Conservation (phyloP, 768 basidiomycete genomes). For the Leccinum barrowsii region DNA sequence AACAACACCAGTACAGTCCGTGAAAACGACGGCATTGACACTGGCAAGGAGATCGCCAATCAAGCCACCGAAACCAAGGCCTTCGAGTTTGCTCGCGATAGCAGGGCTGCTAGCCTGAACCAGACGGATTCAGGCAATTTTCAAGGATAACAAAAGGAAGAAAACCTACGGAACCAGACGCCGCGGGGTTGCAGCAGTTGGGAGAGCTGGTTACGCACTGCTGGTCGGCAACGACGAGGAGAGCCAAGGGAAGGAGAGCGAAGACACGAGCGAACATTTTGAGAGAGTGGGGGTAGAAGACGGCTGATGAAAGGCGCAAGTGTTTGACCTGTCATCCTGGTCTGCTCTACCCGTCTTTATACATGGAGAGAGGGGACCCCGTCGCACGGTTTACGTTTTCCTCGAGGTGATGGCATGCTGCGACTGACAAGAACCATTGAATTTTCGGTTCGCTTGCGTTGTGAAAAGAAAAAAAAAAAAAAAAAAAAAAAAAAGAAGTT, state of each 20-base stretch:
- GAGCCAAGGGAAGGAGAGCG: constrained; percentile 16
- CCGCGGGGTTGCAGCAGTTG: constrained; percentile 12
- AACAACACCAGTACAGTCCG: not conserved
- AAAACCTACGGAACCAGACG: not conserved
- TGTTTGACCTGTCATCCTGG: not conserved
- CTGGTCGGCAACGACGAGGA: constrained; percentile 8
- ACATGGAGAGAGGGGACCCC: not conserved
- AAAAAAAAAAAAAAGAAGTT: too few species aligned
- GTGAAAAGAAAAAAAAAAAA: too few species aligned
- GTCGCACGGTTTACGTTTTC: not conserved
- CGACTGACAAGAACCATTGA: too few species aligned
- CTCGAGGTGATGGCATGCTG: not conserved
- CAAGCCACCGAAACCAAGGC: not conserved
- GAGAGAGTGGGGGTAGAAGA: not conserved
- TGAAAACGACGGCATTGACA: not conserved
- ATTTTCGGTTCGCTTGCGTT: too few species aligned
- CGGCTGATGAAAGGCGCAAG: not conserved
- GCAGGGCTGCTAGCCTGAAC: too few species aligned
- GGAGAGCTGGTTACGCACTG: constrained; percentile 10
- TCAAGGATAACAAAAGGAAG: not conserved
- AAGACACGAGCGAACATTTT: constrained; percentile 8
- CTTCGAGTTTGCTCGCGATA: not conserved
- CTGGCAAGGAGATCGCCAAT: not conserved
- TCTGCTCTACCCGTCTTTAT: not conserved
- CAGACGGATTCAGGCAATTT: not conserved